phyloP scores from a whole-genome alignment of 352 stramenopile species.

The Pythium vanterpoolii region DNA sequence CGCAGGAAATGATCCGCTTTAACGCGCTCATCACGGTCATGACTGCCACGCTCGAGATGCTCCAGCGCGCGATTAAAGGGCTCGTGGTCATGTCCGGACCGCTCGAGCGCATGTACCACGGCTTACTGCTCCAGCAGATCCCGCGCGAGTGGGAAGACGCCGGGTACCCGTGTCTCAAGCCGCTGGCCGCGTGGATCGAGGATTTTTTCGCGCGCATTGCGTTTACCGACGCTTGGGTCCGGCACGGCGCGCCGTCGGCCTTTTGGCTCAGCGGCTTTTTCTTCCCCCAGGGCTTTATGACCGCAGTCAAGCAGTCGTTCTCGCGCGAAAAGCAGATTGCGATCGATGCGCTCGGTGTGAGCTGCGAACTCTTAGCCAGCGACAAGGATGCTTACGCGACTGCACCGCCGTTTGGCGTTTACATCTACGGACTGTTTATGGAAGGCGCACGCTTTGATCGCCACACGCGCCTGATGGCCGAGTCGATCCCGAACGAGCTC shows the following conservation, averaged over 20 bases:
- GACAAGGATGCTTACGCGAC: conserved; percentile 45
- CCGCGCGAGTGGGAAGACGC: conserved; percentile 84
- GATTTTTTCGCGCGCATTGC: conserved; percentile 77
- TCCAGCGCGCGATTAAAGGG: conserved; percentile 71
- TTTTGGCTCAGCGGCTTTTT: conserved; percentile 93
- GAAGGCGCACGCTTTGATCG: conserved; percentile 90
- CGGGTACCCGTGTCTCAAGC: conserved; percentile 90
- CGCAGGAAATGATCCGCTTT: conserved; percentile 82
- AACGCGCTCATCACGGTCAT: conserved; percentile 77
- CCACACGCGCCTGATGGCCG: conserved; percentile 33
- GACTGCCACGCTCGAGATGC: conserved; percentile 52
- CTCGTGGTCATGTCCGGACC: conserved; percentile 86
- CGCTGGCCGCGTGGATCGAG: conserved; percentile 83
- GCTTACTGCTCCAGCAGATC: conserved; percentile 88
- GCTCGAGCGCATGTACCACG: conserved; percentile 82
- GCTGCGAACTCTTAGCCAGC: conserved; percentile 79
- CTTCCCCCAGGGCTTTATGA: conserved; percentile 92
- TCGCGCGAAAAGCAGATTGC: conserved; percentile 84
- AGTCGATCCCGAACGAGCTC: conserved; percentile 42
- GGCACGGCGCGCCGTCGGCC: conserved; percentile 65
- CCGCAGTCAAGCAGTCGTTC: conserved; percentile 91
- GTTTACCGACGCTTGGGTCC: conserved; percentile 74
- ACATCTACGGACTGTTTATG: conserved; percentile 90
- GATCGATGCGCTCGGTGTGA: conserved; percentile 91
- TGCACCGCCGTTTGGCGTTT: conserved; percentile 82